Evolutionary conservation across 2,329 filamentous ascomycete species (phyloP), one percentile per base, ranked within the genome.

Genomic region (Teratosphaeria epicoccoides): DNA sequence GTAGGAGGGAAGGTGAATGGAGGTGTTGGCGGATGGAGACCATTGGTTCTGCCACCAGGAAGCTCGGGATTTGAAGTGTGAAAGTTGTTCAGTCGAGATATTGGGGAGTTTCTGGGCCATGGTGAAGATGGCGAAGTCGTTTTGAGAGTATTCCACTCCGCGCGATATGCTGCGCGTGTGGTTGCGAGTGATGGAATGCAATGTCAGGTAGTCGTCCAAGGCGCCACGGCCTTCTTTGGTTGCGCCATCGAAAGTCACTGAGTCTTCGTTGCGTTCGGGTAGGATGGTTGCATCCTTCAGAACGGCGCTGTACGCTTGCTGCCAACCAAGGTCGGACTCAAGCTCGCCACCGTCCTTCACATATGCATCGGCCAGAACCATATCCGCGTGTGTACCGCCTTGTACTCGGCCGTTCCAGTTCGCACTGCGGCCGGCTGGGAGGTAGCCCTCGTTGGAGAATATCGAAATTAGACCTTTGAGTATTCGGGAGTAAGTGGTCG

Each of bases 331-430:
- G 33, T 9, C 20, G 33, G 33, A 20, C n/a, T 40, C 33, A 17
- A 40, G 33, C n/a, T 40, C 33, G 33, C 33, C 33, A 3, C 69
- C 69, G 3, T 81, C 82, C 62, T 87, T 87, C 25, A 86, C 76
- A 55, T 79, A 87, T 0, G 84, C 84, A 59, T 87, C 84, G 1
- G 83, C 84, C 11, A 87, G 76, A 3, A 87, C 77, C 52, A 84
- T 48, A 63, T 87, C 83, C 4, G 78, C 77, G 59, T 86, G 86
- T 5, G 78, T 82, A 5, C 84, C 84, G 12, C 82, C 83, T 62
- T 87, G 83, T 0, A 79, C 77, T 9, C 79, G 76, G 9, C 84
- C 84, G 53, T 84, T 87, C 68, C 73, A 84, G 65, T 85, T 82
- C 1, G 80, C 84, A 0, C 81, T 85, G 9, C 83, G 77, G 0